These are phyloP conservation scores for Ceratobasidium sp. DNA, from an alignment of 1,284 basidiomycete genomes.

Conservation along the genomic window DNA sequence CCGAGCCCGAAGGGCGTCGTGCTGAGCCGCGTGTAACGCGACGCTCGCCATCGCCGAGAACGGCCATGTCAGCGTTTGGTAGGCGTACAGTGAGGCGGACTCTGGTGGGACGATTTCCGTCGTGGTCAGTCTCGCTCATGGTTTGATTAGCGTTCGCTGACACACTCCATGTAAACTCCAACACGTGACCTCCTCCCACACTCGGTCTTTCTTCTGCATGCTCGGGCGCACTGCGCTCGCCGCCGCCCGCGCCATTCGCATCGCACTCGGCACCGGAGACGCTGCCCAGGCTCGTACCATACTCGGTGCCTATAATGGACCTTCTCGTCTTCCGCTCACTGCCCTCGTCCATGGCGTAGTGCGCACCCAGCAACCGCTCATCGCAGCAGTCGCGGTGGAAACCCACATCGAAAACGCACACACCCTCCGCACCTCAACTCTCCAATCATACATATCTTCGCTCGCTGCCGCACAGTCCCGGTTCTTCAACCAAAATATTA, in stretches of 20 bases:
- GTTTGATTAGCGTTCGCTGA: slow-evolving; percentile 8
- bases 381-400: slow-evolving; percentile 26
- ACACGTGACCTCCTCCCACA: slow-evolving; percentile 13
- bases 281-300: slow-evolving; percentile 1
- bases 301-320: slow-evolving; percentile 13
- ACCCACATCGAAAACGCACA: slow-evolving; percentile 10
- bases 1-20: slow-evolving; percentile 23
- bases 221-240: slow-evolving; percentile 31
- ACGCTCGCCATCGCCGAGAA: slow-evolving; percentile 34
- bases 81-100: slow-evolving; percentile 20
- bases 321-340: slow-evolving; percentile 25
- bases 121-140: slow-evolving; percentile 27
- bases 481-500: slow-evolving; percentile 21
- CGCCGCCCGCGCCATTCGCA: slow-evolving; percentile 35
- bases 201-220: slow-evolving; percentile 6
- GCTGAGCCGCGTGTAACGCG: slow-evolving; percentile 34
- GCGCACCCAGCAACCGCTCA: slow-evolving; percentile 15
- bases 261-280: slow-evolving; percentile 17
- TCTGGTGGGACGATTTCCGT: slow-evolving; percentile 12
- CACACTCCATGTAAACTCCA: neutral
- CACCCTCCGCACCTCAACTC: slow-evolving; percentile 6
- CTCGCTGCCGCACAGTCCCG: slow-evolving; percentile 4
- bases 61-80: slow-evolving; percentile 14
- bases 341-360: slow-evolving; percentile 28
- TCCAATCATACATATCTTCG: slow-evolving; percentile 25